Conservation (phyloP, 2,329 filamentous ascomycete genomes). For the Shiraia sp. region DNA sequence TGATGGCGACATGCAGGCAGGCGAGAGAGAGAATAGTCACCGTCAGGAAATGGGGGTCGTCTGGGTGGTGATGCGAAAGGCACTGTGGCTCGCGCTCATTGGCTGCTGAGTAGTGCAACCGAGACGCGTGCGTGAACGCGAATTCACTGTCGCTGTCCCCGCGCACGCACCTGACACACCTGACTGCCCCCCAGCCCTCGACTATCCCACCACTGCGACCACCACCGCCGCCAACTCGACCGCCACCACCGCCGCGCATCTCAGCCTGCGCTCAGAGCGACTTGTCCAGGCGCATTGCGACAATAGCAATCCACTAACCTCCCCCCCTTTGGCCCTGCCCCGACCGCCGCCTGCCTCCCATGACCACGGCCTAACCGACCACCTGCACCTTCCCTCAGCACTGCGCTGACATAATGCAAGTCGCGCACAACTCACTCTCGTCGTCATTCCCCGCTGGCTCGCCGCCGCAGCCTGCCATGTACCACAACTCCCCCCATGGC, state of each 20-base stretch:
- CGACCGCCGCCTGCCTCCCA: conserved; percentile 10
- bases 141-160: conserved; percentile 21
- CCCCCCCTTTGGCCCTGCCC: conserved; percentile 1
- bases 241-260: conserved; percentile 1
- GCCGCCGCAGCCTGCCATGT: conserved; percentile 39
- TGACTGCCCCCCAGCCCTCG: conserved; percentile 1
- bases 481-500: conserved; percentile 34
- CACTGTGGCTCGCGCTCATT: conserved; percentile 17
- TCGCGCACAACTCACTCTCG: conserved; percentile 35
- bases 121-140: conserved; percentile 27
- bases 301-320: conserved; percentile 2
- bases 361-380: conserved; percentile 19
- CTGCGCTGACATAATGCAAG: conserved; percentile 37
- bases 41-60: conserved; percentile 1
- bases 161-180: conserved; percentile 22
- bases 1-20: conserved; percentile 9
- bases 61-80: conserved; percentile 1
- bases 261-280: too few species aligned
- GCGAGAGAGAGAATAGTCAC: background rate
- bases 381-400: conserved; percentile 11
- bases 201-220: conserved; percentile 9
- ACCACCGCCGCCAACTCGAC: background rate
- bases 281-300: too few species aligned
- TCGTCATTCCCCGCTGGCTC: conserved; percentile 34
- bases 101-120: conserved; percentile 16